Conservation (phyloP, 371 early-diverging fungal genomes). For the Coemansia linderi region DNA sequence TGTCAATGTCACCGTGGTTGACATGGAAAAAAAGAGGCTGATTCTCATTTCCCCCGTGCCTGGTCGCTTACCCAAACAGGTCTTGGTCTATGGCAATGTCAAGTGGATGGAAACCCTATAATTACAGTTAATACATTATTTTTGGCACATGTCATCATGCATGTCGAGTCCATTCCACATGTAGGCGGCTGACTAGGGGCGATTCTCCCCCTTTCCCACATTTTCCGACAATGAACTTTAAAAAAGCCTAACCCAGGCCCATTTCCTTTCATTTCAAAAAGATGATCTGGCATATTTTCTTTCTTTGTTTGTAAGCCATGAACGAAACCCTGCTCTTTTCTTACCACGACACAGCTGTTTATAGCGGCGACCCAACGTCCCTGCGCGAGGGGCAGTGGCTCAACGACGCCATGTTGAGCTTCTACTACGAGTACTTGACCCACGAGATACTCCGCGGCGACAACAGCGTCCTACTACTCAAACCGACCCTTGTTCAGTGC, state of each 20-base stretch:
- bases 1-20: conserved; percentile 86
- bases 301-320: not conserved
- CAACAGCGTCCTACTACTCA: conserved; percentile 30
- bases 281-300: not conserved
- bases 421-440: conserved; percentile 46
- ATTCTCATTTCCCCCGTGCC: conserved; percentile 87
- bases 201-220: not conserved
- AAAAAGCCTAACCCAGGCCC: not conserved
- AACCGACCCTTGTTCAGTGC: conserved; percentile 29
- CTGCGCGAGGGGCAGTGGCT: conserved; percentile 44
- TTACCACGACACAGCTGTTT: conserved; percentile 36
- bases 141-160: not conserved
- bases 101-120: conserved; percentile 78
- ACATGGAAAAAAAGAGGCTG: conserved; percentile 75
- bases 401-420: conserved; percentile 39
- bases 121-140: not conserved
- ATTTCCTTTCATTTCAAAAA: not conserved
- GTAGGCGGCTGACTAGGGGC: not conserved
- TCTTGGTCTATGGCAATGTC: conserved; percentile 78
- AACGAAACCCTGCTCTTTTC: conserved; percentile 24
- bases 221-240: not conserved
- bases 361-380: conserved; percentile 28
- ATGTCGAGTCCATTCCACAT: not conserved
- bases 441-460: conserved; percentile 35
- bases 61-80: conserved; percentile 81